phyloP scores from a whole-genome alignment of 768 basidiomycete species.

The Termitomyces sp. region DNA sequence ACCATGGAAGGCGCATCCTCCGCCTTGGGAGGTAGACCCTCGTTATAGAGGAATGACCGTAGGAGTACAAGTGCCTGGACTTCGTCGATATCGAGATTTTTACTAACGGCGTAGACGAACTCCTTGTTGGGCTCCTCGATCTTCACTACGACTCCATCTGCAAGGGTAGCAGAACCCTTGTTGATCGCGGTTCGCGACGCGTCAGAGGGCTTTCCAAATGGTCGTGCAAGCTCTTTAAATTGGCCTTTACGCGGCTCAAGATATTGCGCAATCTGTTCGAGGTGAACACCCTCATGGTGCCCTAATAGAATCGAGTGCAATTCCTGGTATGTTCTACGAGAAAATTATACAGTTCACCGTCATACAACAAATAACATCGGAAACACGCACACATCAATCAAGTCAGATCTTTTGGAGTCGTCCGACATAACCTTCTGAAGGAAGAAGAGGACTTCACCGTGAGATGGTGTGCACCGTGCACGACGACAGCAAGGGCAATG shows the following conservation, averaged over 20 bases:
- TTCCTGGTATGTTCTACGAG: slow-evolving; percentile 54
- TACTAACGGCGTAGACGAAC: slow-evolving; percentile 65
- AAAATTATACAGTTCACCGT: neutral
- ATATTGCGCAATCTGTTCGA: slow-evolving; percentile 54
- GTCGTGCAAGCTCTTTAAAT: slow-evolving; percentile 50
- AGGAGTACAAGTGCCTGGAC: slow-evolving; percentile 71
- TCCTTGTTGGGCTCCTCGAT: slow-evolving; percentile 70
- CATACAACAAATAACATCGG: neutral
- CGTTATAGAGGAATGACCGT: slow-evolving; percentile 74
- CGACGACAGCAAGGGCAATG: neutral
- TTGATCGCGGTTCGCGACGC: slow-evolving; percentile 64
- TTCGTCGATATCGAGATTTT: slow-evolving; percentile 71
- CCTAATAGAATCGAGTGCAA: slow-evolving; percentile 57
- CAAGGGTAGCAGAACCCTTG: slow-evolving; percentile 60
- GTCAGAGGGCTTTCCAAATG: slow-evolving; percentile 66
- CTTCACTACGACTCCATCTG: slow-evolving; percentile 54
- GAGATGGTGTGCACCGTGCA: neutral
- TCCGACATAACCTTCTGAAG: slow-evolving; percentile 29
- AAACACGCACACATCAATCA: slow-evolving; percentile 61
- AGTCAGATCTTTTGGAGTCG: slow-evolving; percentile 56
- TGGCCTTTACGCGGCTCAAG: slow-evolving; percentile 51
- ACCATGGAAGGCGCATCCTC: slow-evolving; percentile 41
- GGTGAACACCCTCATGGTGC: slow-evolving; percentile 49
- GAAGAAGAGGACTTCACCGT: neutral
- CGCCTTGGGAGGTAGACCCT: slow-evolving; percentile 53